Conservation (phyloP, 805 yeast species). For the Ogataea glucozyma region DNA sequence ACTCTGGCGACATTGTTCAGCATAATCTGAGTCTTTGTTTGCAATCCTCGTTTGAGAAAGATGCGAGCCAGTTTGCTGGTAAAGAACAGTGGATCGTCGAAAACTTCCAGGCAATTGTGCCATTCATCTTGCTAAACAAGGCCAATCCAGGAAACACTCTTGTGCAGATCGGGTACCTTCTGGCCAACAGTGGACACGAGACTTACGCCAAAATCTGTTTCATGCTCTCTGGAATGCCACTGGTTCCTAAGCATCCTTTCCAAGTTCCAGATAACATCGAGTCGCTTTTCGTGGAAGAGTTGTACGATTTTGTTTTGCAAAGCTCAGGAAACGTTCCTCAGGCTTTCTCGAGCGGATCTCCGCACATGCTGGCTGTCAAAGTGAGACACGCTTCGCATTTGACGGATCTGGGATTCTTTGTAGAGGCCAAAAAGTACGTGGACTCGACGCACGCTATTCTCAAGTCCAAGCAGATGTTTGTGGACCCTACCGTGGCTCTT, state of each 20-base stretch:
- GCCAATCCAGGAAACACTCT: constrained; percentile 25
- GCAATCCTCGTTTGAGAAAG: constrained; percentile 24
- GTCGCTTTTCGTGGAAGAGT: constrained; percentile 59
- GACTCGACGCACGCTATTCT: constrained; percentile 49
- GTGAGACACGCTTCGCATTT: constrained; percentile 66
- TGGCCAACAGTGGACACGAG: constrained; percentile 37
- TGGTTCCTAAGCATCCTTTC: constrained; percentile 24
- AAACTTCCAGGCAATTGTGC: constrained; percentile 32
- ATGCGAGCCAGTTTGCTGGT: constrained; percentile 23
- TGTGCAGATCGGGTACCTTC: constrained; percentile 37
- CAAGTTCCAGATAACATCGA: constrained; percentile 39
- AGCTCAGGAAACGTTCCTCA: constrained; percentile 37
- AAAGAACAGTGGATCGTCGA: constrained; percentile 33
- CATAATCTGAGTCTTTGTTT: constrained; percentile 34
- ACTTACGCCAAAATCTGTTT: constrained; percentile 44
- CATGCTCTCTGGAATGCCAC: constrained; percentile 33
- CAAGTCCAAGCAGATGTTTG: constrained; percentile 39
- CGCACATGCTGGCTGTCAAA: constrained; percentile 61
- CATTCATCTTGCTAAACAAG: constrained; percentile 33
- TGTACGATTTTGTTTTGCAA: constrained; percentile 58
- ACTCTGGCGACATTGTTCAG: constrained; percentile 23
- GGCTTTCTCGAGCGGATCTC: constrained; percentile 35
- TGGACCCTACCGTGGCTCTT: constrained; percentile 36
- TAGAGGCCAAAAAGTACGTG: constrained; percentile 62
- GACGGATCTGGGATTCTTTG: constrained; percentile 62